Evolutionary conservation across 257 asterid genomes (phyloP), one percentile per base, ranked within the genome.

Genomic region (Echium plantagineum): DNA sequence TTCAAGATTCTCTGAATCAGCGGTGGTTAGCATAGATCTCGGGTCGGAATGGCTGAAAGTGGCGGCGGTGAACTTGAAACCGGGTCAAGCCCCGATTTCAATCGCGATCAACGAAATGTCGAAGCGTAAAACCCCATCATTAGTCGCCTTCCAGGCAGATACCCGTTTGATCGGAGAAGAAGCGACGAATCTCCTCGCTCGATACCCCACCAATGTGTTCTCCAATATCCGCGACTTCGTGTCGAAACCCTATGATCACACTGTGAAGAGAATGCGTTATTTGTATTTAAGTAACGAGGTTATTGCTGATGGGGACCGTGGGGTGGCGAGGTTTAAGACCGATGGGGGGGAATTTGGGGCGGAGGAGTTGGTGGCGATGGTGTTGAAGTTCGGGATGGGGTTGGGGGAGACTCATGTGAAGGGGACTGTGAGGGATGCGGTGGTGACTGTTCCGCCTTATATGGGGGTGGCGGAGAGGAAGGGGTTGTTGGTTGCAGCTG

Each of bases 51-150:
- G 85, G 83, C 52, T 93, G 59, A 93, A 93, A 69, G 90, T 93
- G 60, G 97, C 97, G 71, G 94, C 89, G 38, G 98, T 93, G 56
- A 93, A 89, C 72, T 86, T 88, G 42, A 93, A 93, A 64, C 98
- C 97, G 5, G 94, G 94, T 10, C 96, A 86, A 67, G 68, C 94
- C 0, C 98, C 98, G 74, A 93, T 93, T 63, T 72, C 98, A 3
- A 69, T 93, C 76, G 98, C 94, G 64, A 89, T 93, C 38, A 93
- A 93, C 74, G 98, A 93, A 62, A 93, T 93, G 98, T 93, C 98
- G 58, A 93, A 93, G 75, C 83, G 98, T 4, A 93, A 93, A 63
- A 78, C 95, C n/a, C 97, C 98, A 3, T 60, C 87, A 1, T 85
- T 93, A 15, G 83, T 93, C 68, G 80, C 95, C 12, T 93, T 93